Evolutionary conservation across 2,329 filamentous ascomycete species (phyloP).

Genomic region (Colletotrichum acutatum): DNA sequence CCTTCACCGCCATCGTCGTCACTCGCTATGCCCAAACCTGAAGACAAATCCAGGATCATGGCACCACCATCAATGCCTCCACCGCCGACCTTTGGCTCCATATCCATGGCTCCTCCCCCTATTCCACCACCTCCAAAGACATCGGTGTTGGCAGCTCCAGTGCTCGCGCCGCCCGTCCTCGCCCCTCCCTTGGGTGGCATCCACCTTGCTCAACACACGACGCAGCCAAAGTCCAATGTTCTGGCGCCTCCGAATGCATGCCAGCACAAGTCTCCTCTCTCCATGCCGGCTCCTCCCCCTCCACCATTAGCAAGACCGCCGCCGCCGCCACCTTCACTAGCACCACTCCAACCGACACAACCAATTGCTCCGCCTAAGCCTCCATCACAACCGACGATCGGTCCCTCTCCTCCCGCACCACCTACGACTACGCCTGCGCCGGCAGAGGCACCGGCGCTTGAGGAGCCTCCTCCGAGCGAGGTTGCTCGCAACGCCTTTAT

Average conservation of each 20-base stretch:
- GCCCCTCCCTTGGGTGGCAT: constrained; percentile 48
- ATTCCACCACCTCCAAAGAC: constrained; percentile 26
- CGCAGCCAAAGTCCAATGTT: constrained; percentile 54
- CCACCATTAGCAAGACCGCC: constrained; percentile 38
- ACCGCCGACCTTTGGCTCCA: constrained; percentile 10
- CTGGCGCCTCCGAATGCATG: constrained; percentile 57
- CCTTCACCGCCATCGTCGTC: constrained; percentile 31
- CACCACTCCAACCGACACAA: constrained; percentile 35
- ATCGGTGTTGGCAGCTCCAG: constrained; percentile 45
- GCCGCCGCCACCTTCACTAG: constrained; percentile 34
- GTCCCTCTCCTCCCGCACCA: background rate
- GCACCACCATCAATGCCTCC: constrained; percentile 30
- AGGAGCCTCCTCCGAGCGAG: constrained; percentile 39
- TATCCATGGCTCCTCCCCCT: constrained; percentile 17
- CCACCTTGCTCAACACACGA: constrained; percentile 39
- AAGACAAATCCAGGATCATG: constrained; percentile 35
- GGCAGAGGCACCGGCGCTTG: constrained; percentile 18
- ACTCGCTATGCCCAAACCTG: constrained; percentile 41
- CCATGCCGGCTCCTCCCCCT: constrained; percentile 44
- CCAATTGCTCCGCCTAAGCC: constrained; percentile 28
- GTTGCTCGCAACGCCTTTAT: constrained; percentile 69
- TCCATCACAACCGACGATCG: constrained; percentile 24
- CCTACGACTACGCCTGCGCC: constrained; percentile 37
- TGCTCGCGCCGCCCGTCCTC: constrained; percentile 51
- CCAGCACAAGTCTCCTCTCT: constrained; percentile 49